These are phyloP conservation scores for Neurospora sp. DNA, from an alignment of 495 filamentous ascomycete species.

Conservation along the genomic window DNA sequence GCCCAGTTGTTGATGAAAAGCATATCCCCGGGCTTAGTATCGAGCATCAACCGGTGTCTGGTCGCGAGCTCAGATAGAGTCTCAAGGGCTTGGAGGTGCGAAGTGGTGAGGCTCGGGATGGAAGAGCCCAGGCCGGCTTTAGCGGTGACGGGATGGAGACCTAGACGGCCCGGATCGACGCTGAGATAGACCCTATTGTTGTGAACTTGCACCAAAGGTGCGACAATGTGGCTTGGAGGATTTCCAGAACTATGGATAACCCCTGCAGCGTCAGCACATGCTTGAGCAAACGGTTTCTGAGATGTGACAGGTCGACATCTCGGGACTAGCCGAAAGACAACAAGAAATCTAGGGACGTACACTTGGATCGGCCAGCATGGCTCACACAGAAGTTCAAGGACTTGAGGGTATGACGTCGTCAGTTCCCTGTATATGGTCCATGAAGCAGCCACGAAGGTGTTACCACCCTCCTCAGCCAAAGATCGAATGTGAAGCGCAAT, in stretches of 20 bases:
- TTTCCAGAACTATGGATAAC: conserved; percentile 23
- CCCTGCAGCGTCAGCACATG: not conserved
- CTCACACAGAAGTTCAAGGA: conserved; percentile 19
- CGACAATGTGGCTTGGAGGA: conserved; percentile 23
- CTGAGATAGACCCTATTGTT: conserved; percentile 26
- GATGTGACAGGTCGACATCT: not conserved
- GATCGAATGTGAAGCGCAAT: conserved; percentile 34
- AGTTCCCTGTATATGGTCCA: conserved; percentile 32
- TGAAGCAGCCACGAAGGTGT: conserved; percentile 33
- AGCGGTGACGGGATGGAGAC: conserved; percentile 25
- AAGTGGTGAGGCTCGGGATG: conserved; percentile 22
- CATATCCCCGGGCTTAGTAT: conserved; percentile 48
- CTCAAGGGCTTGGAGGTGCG: conserved; percentile 28
- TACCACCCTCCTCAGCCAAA: conserved; percentile 25
- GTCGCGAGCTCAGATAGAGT: conserved; percentile 22
- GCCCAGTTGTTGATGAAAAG: conserved; percentile 54
- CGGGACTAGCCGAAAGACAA: not conserved
- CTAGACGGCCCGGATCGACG: conserved; percentile 34
- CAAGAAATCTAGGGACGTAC: conserved; percentile 16
- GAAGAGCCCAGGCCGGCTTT: conserved; percentile 1
- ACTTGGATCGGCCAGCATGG: conserved; percentile 34
- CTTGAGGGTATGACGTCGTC: conserved; percentile 18
- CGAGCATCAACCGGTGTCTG: conserved; percentile 28
- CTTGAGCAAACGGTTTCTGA: not conserved
- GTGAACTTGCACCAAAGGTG: conserved; percentile 28